Conservation (phyloP, 2,329 filamentous ascomycete species). For the Neodidymelliopsis sp. region DNA sequence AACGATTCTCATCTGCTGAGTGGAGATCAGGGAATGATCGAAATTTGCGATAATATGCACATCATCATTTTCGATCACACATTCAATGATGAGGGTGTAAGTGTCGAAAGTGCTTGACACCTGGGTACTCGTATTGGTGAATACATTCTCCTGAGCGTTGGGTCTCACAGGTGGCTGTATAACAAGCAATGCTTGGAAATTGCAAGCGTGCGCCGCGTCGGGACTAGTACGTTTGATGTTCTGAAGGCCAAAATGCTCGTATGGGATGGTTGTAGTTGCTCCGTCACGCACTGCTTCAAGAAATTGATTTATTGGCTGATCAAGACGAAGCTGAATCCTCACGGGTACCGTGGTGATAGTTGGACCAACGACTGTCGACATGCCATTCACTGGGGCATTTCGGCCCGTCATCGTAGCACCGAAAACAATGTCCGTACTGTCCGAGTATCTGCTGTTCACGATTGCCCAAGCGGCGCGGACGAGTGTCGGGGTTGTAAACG, state of each 20-base stretch:
- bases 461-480: constrained; percentile 43
- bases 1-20: too few species aligned
- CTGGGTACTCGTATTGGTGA: too few species aligned
- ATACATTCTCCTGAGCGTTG: too few species aligned
- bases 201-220: constrained; percentile 51
- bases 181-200: background rate
- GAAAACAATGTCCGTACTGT: constrained; percentile 48
- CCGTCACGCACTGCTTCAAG: constrained; percentile 19
- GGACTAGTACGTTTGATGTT: constrained; percentile 52
- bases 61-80: too few species aligned
- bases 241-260: constrained; percentile 47
- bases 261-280: constrained; percentile 31
- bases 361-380: constrained; percentile 51
- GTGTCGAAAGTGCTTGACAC: too few species aligned
- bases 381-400: constrained; percentile 45
- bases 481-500: constrained; percentile 19
- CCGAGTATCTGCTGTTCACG: constrained; percentile 30
- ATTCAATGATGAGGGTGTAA: too few species aligned
- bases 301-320: constrained; percentile 28
- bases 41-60: too few species aligned
- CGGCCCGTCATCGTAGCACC: constrained; percentile 49
- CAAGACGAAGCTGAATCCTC: constrained; percentile 33
- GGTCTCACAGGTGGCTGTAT: constrained; percentile 19
- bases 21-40: too few species aligned
- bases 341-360: constrained; percentile 51